Conservation (phyloP, 2,329 filamentous ascomycete genomes). For the Monascus ruber region DNA sequence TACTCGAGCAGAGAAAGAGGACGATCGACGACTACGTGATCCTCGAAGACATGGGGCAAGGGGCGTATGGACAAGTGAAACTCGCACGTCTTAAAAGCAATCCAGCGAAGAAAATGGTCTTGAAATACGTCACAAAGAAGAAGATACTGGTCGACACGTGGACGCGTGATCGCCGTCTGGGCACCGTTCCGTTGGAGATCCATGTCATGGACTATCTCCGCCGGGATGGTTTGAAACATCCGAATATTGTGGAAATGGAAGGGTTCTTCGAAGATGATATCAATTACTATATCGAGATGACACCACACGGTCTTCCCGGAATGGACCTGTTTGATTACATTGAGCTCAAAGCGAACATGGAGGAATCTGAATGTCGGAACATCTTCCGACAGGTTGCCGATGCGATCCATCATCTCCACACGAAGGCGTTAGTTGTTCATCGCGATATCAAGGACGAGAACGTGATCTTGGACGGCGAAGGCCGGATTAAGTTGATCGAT, state of each 20-base stretch:
- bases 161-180: conserved; percentile 85
- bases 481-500: conserved; percentile 92
- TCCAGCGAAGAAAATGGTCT: conserved; percentile 68
- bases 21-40: conserved; percentile 83
- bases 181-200: conserved; percentile 92
- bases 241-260: conserved; percentile 58
- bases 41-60: conserved; percentile 95
- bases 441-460: conserved; percentile 99
- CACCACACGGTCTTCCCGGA: conserved; percentile 83
- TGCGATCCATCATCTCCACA: conserved; percentile 84
- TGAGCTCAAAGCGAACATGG: conserved; percentile 90
- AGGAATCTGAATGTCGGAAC: conserved; percentile 81
- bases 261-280: conserved; percentile 53
- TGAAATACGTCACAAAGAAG: conserved; percentile 96
- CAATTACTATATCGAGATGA: conserved; percentile 98
- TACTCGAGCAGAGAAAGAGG: conserved; percentile 50
- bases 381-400: conserved; percentile 91
- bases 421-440: conserved; percentile 82
- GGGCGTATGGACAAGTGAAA: conserved; percentile 96
- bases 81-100: conserved; percentile 74
- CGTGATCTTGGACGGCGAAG: conserved; percentile 88
- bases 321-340: conserved; percentile 99
- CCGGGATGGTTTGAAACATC: conserved; percentile 53
- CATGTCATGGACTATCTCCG: conserved; percentile 91
- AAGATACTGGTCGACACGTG: conserved; percentile 96